A percentile compares a stretch with the other conserved stretches of the same genome.
Evolutionary conservation across 805 yeast genomes (phyloP).

Genomic region (Wickerhamiella vanderwaltii): DNA sequence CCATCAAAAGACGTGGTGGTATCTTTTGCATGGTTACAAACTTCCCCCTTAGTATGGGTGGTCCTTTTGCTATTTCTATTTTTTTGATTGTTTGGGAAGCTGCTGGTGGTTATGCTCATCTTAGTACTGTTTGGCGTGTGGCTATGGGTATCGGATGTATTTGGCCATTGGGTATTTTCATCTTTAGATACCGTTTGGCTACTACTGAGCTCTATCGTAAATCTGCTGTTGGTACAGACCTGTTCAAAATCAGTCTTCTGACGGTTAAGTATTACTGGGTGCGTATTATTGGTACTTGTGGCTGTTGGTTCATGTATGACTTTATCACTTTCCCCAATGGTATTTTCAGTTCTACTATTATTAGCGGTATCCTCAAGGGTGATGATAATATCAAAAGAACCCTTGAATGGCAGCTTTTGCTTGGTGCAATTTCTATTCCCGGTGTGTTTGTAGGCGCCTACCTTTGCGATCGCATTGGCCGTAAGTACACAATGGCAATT

Average conservation of each 20-base stretch:
- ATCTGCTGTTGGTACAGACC: conserved; percentile 49
- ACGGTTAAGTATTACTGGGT: conserved; percentile 57
- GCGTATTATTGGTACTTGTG: conserved; percentile 55
- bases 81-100: conserved; percentile 58
- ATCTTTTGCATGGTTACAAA: conserved; percentile 56
- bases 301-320: conserved; percentile 71
- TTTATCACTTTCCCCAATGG: conserved; percentile 75
- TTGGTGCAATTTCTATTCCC: conserved; percentile 56
- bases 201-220: conserved; percentile 52
- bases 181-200: conserved; percentile 58
- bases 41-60: conserved; percentile 62
- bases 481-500: conserved; percentile 56
- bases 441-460: conserved; percentile 62
- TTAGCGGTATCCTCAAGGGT: conserved; percentile 31
- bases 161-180: conserved; percentile 61
- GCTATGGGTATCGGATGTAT: conserved; percentile 64
- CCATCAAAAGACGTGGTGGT: conserved; percentile 47
- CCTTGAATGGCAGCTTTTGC: conserved; percentile 63
- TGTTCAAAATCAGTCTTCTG: conserved; percentile 25
- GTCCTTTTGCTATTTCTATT: conserved; percentile 59
- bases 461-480: conserved; percentile 51
- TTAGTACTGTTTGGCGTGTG: conserved; percentile 53
- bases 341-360: conserved; percentile 51
- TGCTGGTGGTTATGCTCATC: conserved; percentile 32
- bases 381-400: conserved; percentile 37